A percentile compares a stretch with the other conserved stretches of the same genome.
phyloP scores from a whole-genome alignment of 1,284 basidiomycete species.

The Golubevia pallescens region DNA sequence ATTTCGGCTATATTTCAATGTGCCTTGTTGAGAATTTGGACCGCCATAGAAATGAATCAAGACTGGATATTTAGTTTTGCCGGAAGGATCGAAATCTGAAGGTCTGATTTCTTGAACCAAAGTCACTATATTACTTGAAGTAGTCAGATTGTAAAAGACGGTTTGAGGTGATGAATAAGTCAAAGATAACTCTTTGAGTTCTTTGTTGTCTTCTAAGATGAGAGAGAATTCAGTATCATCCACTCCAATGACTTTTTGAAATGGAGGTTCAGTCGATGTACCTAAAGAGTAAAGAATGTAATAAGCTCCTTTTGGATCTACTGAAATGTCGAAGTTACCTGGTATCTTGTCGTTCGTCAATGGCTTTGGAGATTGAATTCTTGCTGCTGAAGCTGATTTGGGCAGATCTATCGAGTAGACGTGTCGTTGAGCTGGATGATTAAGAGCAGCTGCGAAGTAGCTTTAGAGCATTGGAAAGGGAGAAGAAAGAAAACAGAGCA shows the following conservation, averaged over 20 bases:
- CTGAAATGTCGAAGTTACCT: constrained; percentile 70
- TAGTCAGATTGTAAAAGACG: constrained; percentile 24
- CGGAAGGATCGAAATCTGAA: constrained; percentile 86
- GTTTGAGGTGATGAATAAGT: constrained; percentile 32
- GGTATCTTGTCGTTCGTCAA: constrained; percentile 74
- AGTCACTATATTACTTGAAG: no score
- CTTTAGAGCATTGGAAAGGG: constrained; percentile 65
- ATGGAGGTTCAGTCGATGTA: constrained; percentile 25
- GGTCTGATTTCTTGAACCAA: constrained; percentile 71
- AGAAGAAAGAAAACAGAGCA: background rate
- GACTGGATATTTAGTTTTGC: constrained; percentile 90
- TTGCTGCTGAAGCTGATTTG: constrained; percentile 70
- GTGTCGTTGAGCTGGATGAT: constrained; percentile 81
- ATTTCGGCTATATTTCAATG: constrained; percentile 22
- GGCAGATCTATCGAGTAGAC: constrained; percentile 69
- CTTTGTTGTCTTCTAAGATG: constrained; percentile 36
- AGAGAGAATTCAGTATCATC: constrained; percentile 35
- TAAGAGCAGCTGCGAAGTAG: constrained; percentile 85
- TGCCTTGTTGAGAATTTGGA: constrained; percentile 72
- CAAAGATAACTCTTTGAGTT: constrained; percentile 22
- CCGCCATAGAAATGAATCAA: constrained; percentile 75
- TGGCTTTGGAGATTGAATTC: constrained; percentile 68
- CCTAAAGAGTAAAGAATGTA: constrained; percentile 35
- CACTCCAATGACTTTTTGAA: constrained; percentile 34
- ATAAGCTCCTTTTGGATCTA: constrained; percentile 58